Evolutionary conservation across 345 rosid genomes (phyloP), one percentile per base, ranked within the genome.

Genomic region (Citrus trifoliata): DNA sequence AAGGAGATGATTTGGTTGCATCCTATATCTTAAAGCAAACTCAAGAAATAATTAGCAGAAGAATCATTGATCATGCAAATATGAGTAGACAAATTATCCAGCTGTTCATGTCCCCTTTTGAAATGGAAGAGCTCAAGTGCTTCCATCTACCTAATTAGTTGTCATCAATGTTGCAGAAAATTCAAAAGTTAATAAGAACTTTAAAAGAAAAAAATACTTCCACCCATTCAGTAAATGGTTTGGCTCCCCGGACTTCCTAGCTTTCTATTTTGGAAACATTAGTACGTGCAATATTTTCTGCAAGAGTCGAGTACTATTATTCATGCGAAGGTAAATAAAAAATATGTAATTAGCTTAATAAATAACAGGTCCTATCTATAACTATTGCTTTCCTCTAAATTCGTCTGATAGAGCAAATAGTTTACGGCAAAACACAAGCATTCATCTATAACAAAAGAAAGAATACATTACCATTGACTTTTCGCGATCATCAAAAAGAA

Each of bases 21-120:
- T 69, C 68, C 64, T 28, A 33, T 70, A 62, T 33, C 83, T 75
- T 70, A 14, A 80, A 62, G 76, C 66, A 76, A 80, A 76, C 71
- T 35, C 74, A 69, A 75, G 82, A 42, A 59, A 28, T 46, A 62
- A 62, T 63, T 74, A 74, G 53, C 58, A 24, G 69, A 55, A 32
- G 32, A 63, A 21, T 7, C 5, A 33, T 16, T 21, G 10, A 60
- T 14, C 1, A 53, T 73, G 24, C 51, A 63, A 51, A 12, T 13
- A 48, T 32, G 40, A 66, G 51, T 7, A 53, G 53, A 21, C 8
- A 35, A 66, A 76, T 42, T 22, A 66, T 71, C 68, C 79, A 70
- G 79, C 72, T 30, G 46, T 76, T 65, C 37, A 22, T 30, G 53
- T 30, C 7, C 66, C 7, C n/a, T 61, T 70, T 42, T 24, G 40